Base-by-base conservation (phyloP, 2,329 filamentous ascomycete species). In the Pleomassaria siparia region DNA sequence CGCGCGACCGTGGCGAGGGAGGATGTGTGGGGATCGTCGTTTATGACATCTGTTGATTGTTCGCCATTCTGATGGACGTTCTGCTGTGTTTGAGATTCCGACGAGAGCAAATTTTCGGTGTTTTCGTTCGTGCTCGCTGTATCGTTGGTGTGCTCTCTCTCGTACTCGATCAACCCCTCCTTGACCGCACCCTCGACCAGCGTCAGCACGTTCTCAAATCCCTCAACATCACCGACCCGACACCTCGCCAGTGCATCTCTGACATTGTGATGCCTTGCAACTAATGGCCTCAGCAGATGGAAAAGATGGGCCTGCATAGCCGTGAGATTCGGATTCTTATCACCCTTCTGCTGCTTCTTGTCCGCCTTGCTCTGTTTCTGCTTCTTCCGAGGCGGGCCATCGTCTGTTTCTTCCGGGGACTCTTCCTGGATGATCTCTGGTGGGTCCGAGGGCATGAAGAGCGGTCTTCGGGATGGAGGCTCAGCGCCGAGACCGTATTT, bases 281-380 rank as follows among this genome's bases (percentile, higher is more conserved):
- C 85, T 20, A 97, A 81, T 25, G 92, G 85, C 13, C 92, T 83
- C 18, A 97, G 80, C 21, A 99, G 81, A 68, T 95, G 88, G 77
- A 99, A 99, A 35, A 96, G 81, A 70, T 99, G 94, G 0, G 90
- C 84, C 70, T 97, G 91, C 79, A 96, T 89, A 26, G 85, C 85
- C 10, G 81, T 78, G 40, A 96, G 76, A 68, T 94, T 97, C 3
- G 80, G 77, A 20, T 80, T 79, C 3, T 65, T 69, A 74, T n/a
- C n/a, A n/a, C 82, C 61, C 55, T 74, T 69, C 50, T 74, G 72
- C 54, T 76, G 76, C 50, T 67, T 72, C 56, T 74, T 76, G 42
- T 77, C 75, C 44, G 72, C 73, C 52, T 80, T 64, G 22, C 47
- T 55, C 25, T 59, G 57, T 47, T 66, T 71, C 35, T 58, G 51